Base-by-base conservation (phyloP, 2,329 filamentous ascomycete genomes). In the Claviceps sp. region DNA sequence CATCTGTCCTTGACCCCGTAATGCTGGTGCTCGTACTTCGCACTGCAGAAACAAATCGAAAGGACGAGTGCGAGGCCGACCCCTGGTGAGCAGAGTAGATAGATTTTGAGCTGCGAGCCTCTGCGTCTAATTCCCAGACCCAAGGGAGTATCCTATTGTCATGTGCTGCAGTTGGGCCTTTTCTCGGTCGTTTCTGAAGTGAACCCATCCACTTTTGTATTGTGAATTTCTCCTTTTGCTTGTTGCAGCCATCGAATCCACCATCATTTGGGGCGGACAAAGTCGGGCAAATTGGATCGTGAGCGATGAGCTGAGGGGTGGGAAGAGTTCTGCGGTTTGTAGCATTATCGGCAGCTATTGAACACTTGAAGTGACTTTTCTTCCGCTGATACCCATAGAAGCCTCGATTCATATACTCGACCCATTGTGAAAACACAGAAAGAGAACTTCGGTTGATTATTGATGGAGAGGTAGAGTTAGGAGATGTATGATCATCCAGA, bases 1-100 rank as follows among this genome's bases (percentile, higher is more conserved):
- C 73, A 50, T 73, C 72, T 54, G 67, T 72, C 53, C 76, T 75
- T 11, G 83, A 84, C 50, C 78, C 88, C 47, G 82, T 78, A 53
- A 90, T 71, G 54, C 88, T 95, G 54, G 88, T 75, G 53, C 85
- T 90, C 50, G 86, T 85, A 55, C 88, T 93, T 63, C 85, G 88
- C 58, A 94, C 77, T 16, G 80, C 84, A n/a, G 83, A 80, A 40
- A 96, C 80, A 61, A 90, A 89, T 2, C 79, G 85, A 54, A 87
- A 81, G 0, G 89, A 94, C 6, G 86, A 88, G 1, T 77, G 77
- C 13, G 86, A 86, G 2, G 79, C 80, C 51, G 54, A 53, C 42
- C 52, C 46, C 2, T 40, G 45, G 37, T 49, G 50, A n/a, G 43
- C 55, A 47, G 53, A 52, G 14, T 37, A 13, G 26, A 29, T 22